A percentile compares a stretch with the other conserved stretches of the same genome.
These are phyloP conservation scores for Castanea crenata DNA, from an alignment of 306 rosid species.

Conservation along the genomic window DNA sequence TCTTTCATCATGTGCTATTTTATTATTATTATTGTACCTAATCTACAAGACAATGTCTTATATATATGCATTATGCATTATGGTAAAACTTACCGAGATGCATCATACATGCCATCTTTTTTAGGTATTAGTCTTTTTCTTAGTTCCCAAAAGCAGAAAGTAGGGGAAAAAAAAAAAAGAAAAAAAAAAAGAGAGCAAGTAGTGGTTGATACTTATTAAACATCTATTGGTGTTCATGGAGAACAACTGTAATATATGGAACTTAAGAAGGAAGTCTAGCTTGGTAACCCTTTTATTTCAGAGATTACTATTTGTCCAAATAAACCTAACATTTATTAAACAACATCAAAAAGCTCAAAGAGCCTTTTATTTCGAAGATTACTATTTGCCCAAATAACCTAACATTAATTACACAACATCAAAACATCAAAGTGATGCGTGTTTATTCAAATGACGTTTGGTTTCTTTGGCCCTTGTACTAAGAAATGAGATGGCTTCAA, in stretches of 20 bases:
- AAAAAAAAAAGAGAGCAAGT: not conserved
- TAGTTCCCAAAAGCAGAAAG: conserved; percentile 17
- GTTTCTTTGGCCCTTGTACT: too few relatives aligned
- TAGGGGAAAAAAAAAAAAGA: conserved; percentile 10
- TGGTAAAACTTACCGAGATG: conserved; percentile 10
- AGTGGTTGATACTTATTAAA: conserved; percentile 30
- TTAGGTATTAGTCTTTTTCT: conserved; percentile 40
- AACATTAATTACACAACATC: not conserved
- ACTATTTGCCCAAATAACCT: not conserved
- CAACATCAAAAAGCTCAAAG: not conserved
- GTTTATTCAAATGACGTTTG: too few relatives aligned
- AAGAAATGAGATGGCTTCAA: too few relatives aligned
- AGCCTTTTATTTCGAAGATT: not conserved
- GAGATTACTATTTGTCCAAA: not conserved
- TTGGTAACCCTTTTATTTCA: not conserved
- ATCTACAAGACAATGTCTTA: conserved; percentile 6
- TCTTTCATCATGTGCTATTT: conserved; percentile 12
- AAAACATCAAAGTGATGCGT: too few relatives aligned
- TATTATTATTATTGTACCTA: conserved; percentile 3
- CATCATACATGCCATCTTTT: conserved; percentile 27
- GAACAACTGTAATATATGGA: conserved; percentile 46
- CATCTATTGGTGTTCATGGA: conserved; percentile 35
- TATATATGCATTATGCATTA: not conserved
- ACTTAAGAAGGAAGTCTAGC: conserved; percentile 8
- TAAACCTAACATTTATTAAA: not conserved